Percentiles rank a stretch among this genome's conserved stretches.
Conservation (phyloP, 257 asterid species). For the Capsicum rhomboideum region DNA sequence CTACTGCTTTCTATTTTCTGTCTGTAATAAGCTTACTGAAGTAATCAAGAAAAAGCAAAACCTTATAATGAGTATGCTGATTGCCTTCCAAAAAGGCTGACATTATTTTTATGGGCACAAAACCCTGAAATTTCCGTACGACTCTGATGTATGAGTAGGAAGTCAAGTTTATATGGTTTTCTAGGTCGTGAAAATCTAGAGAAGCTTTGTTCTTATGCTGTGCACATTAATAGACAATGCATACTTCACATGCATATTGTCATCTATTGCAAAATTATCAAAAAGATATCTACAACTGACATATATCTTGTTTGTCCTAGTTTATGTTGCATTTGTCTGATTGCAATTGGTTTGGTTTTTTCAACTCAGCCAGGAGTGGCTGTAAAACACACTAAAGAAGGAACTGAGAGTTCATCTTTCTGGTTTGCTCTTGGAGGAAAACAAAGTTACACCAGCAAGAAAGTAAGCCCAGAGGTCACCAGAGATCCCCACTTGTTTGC, state of each 20-base stretch:
- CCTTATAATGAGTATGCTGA: background rate
- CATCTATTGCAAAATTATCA: background rate
- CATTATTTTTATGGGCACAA: background rate
- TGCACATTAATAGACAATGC: background rate
- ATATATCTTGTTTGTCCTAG: background rate
- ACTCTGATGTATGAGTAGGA: background rate
- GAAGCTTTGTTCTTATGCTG: background rate
- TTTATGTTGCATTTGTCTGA: background rate
- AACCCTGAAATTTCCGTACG: background rate
- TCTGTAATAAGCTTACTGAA: background rate
- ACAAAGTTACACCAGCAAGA: conserved; percentile 83
- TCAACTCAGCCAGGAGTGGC: conserved; percentile 65
- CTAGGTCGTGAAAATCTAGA: background rate
- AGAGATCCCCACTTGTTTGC: conserved; percentile 82
- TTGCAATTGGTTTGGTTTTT: background rate
- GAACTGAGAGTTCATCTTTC: conserved; percentile 90
- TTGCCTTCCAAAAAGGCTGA: background rate
- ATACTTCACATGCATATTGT: background rate
- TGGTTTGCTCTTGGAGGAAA: conserved; percentile 98
- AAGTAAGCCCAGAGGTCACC: conserved; percentile 46
- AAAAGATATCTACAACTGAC: background rate
- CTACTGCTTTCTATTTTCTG: background rate
- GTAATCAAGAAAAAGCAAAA: background rate
- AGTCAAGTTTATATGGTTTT: background rate
- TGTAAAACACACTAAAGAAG: conserved; percentile 81